phyloP scores from a whole-genome alignment of 257 asterid genomes.

The Solanum virginianum region DNA sequence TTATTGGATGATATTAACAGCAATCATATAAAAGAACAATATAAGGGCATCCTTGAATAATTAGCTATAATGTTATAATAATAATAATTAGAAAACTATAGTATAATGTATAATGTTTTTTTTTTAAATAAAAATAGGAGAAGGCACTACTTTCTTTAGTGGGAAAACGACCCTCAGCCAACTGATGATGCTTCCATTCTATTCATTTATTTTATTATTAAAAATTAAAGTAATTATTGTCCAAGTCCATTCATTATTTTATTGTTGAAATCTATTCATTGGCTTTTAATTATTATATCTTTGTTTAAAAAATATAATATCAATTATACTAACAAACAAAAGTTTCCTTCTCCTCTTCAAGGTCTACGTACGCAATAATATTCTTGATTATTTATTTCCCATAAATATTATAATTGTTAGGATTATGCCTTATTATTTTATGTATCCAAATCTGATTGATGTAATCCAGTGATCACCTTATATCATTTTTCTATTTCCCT shows the following conservation, averaged over 20 bases:
- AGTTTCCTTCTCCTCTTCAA: not conserved
- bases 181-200: conserved; percentile 8
- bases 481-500: not conserved
- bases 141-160: conserved; percentile 1
- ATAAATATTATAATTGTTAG: not conserved
- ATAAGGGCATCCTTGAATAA: not conserved
- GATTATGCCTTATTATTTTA: not conserved
- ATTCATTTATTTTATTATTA: not conserved
- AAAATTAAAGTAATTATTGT: not conserved
- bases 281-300: not conserved
- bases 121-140: not conserved
- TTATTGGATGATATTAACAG: not conserved
- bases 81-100: not conserved
- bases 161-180: conserved; percentile 23
- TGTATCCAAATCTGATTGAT: not conserved
- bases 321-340: not conserved
- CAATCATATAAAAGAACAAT: not conserved
- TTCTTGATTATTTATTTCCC: not conserved
- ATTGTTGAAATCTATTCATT: not conserved
- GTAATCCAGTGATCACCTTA: not conserved
- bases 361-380: not conserved
- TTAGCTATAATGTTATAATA: not conserved
- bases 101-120: not conserved
- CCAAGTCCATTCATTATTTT: not conserved
- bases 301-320: not conserved